Conservation (phyloP, 2,329 filamentous ascomycete species). For the Hymenoscyphus salicellus region DNA sequence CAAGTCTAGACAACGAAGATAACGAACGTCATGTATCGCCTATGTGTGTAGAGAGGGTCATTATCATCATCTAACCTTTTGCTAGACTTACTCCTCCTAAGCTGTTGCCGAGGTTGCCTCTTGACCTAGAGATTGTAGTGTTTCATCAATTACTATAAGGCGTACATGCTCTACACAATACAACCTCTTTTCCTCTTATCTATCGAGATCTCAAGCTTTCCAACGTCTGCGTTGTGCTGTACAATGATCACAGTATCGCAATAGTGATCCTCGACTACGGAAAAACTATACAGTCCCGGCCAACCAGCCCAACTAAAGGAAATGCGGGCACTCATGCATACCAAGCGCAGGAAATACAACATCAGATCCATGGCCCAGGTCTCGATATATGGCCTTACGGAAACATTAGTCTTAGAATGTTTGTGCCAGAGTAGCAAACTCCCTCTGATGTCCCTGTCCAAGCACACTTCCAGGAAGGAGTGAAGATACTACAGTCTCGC, state of each 20-base stretch:
- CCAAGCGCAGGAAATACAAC: too few relatives aligned
- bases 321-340: too few relatives aligned
- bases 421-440: neutral
- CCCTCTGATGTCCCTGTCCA: neutral
- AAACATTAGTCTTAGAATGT: neutral
- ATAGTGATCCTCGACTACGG: too few relatives aligned
- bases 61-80: constrained; percentile 9
- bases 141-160: constrained; percentile 2
- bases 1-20: constrained; percentile 13
- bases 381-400: neutral
- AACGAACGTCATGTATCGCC: constrained; percentile 10
- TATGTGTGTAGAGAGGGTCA: constrained; percentile 5
- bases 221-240: too few relatives aligned
- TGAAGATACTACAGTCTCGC: neutral
- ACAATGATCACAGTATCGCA: too few relatives aligned
- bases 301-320: too few relatives aligned
- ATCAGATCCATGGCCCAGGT: too few relatives aligned
- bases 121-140: neutral
- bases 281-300: too few relatives aligned
- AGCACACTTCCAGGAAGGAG: constrained; percentile 6
- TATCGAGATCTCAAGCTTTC: too few relatives aligned
- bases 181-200: too few relatives aligned
- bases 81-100: constrained; percentile 7
- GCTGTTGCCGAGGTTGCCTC: constrained; percentile 3
- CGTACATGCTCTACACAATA: neutral